Percentiles rank a stretch among this genome's conserved stretches.
phyloP scores from a whole-genome alignment of 805 yeast species.

The Candida peoriensis region DNA sequence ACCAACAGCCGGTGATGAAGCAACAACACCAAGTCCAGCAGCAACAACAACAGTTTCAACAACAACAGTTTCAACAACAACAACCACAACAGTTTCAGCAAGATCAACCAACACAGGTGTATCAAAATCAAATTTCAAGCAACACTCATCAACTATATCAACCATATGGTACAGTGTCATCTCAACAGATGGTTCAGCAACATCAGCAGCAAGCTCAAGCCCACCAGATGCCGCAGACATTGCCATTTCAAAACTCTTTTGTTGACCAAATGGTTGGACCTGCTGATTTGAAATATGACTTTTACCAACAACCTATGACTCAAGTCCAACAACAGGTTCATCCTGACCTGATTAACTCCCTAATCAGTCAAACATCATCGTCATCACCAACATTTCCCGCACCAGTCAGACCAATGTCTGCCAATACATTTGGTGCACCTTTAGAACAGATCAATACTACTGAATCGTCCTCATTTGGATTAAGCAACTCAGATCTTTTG shows the following conservation, averaged over 20 bases:
- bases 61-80: constrained; percentile 10
- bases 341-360: no score
- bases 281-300: constrained; percentile 6
- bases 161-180: not conserved
- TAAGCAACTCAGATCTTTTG: constrained; percentile 10
- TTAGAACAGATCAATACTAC: constrained; percentile 13
- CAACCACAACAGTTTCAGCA: constrained; percentile 3
- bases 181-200: constrained; percentile 3
- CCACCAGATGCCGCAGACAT: constrained; percentile 1
- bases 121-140: not conserved
- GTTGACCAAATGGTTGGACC: constrained; percentile 1
- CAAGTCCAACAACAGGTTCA: constrained; percentile 14
- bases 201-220: constrained; percentile 3
- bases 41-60: constrained; percentile 10
- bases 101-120: constrained; percentile 3
- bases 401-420: constrained; percentile 13
- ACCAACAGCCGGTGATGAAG: no score
- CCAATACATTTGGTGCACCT: constrained; percentile 12
- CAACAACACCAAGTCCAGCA: constrained; percentile 17
- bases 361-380: constrained; percentile 12
- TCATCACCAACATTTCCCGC: constrained; percentile 15
- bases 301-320: constrained; percentile 11
- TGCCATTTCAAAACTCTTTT: constrained; percentile 1
- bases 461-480: constrained; percentile 13
- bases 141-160: not conserved